Conservation (phyloP, 1,139 yeast genomes). For the Yamadazyma siamensis region DNA sequence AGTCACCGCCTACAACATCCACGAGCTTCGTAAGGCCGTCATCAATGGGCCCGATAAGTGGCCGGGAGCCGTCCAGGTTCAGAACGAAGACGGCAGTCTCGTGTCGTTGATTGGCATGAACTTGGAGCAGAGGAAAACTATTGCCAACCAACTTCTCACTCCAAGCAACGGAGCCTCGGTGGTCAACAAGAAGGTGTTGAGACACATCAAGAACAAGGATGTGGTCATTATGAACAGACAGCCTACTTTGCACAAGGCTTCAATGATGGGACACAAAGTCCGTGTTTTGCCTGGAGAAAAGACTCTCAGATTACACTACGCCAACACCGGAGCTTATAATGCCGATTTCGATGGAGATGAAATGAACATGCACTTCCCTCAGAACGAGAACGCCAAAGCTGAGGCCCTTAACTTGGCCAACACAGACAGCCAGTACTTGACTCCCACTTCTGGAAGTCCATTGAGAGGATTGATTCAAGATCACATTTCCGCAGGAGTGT, state of each 20-base stretch:
- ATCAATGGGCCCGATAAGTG: conserved; percentile 95
- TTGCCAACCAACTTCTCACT: conserved; percentile 91
- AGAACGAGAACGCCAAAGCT: conserved; percentile 94
- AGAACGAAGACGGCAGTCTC: conserved; percentile 92
- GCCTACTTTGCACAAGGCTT: conserved; percentile 98
- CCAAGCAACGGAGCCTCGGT: conserved; percentile 61
- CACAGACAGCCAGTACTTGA: conserved; percentile 94
- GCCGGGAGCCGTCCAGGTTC: conserved; percentile 98
- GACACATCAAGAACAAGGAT: conserved; percentile 93
- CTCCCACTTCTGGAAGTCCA: conserved; percentile 98
- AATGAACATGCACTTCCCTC: conserved; percentile 99
- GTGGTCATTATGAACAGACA: conserved; percentile 98
- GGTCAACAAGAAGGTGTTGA: conserved; percentile 84
- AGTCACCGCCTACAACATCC: conserved; percentile 88
- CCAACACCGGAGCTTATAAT: conserved; percentile 98
- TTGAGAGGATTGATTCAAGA: conserved; percentile 98
- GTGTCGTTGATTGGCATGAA: conserved; percentile 87
- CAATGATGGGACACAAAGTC: conserved; percentile 99
- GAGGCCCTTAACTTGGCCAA: conserved; percentile 95
- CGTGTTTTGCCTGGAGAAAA: conserved; percentile 96
- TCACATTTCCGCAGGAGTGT: conserved; percentile 97
- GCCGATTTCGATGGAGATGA: conserved; percentile 99
- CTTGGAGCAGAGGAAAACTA: conserved; percentile 89
- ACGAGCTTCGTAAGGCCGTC: conserved; percentile 90
- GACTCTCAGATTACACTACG: conserved; percentile 94